A percentile compares a stretch with the other conserved stretches of the same genome.
These are phyloP conservation scores for Mimosa pudica DNA, from an alignment of 306 rosid species.

Conservation along the genomic window DNA sequence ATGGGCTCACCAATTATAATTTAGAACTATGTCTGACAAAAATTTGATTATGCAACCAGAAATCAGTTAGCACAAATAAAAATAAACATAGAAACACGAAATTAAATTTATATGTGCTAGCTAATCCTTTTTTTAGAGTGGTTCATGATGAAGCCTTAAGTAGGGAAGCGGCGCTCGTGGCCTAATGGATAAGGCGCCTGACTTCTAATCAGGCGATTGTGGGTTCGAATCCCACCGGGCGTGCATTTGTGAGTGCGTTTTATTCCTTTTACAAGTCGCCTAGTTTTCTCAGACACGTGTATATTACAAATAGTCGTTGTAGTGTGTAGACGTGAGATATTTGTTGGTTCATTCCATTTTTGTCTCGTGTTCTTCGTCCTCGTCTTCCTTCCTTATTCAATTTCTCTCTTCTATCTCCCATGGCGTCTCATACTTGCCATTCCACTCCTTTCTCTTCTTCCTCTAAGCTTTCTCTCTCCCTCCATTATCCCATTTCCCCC, in stretches of 20 bases:
- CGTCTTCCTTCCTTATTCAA: neutral
- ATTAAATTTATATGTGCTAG: too few relatives aligned
- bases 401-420: neutral
- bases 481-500: neutral
- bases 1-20: too few relatives aligned
- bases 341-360: neutral
- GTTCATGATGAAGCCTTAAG: too few relatives aligned
- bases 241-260: neutral
- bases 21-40: too few relatives aligned
- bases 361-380: neutral
- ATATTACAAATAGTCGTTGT: too few relatives aligned
- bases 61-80: too few relatives aligned
- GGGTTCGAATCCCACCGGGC: constrained; percentile 30
- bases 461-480: constrained; percentile 23
- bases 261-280: too few relatives aligned
- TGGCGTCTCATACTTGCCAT: constrained; percentile 40
- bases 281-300: too few relatives aligned
- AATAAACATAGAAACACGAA: too few relatives aligned
- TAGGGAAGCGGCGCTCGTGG: neutral
- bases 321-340: too few relatives aligned
- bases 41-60: too few relatives aligned
- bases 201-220: constrained; percentile 30
- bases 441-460: constrained; percentile 36
- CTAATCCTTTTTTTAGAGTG: too few relatives aligned
- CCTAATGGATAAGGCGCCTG: constrained; percentile 30